Conservation (phyloP, 768 basidiomycete species). For the Xerocomellus chrysenteron region DNA sequence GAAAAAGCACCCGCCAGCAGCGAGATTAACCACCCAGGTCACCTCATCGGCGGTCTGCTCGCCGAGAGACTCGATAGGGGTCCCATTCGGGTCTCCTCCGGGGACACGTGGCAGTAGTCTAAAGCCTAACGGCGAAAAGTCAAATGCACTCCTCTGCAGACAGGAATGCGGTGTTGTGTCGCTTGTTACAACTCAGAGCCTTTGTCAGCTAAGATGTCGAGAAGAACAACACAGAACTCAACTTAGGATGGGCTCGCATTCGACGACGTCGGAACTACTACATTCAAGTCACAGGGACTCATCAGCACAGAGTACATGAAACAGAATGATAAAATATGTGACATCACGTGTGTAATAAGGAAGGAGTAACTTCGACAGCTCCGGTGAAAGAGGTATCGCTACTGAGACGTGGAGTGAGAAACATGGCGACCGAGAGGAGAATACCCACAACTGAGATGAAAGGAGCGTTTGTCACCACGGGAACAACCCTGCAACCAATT, state of each 20-base stretch:
- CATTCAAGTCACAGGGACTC: too few species aligned
- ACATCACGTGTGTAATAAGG: too few species aligned
- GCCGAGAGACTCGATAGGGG: background rate
- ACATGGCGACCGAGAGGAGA: too few species aligned
- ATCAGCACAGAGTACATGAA: too few species aligned
- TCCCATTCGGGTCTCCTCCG: background rate
- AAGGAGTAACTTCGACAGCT: too few species aligned
- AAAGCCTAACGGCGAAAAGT: background rate
- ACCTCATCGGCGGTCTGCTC: background rate
- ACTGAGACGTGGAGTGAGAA: too few species aligned
- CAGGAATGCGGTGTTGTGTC: background rate
- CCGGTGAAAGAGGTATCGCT: too few species aligned
- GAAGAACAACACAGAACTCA: background rate
- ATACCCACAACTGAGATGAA: too few species aligned
- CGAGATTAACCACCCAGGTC: conserved; percentile 1
- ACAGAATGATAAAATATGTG: too few species aligned
- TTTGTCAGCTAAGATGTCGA: background rate
- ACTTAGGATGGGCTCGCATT: background rate
- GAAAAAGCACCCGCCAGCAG: background rate
- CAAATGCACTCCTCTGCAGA: conserved; percentile 26
- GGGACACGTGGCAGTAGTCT: background rate
- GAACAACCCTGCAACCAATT: too few species aligned
- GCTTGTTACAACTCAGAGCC: too few species aligned
- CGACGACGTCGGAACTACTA: background rate
- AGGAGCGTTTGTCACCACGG: too few species aligned